phyloP scores from a whole-genome alignment of 179 eudicot species.

The Heliamphora pulchella region DNA sequence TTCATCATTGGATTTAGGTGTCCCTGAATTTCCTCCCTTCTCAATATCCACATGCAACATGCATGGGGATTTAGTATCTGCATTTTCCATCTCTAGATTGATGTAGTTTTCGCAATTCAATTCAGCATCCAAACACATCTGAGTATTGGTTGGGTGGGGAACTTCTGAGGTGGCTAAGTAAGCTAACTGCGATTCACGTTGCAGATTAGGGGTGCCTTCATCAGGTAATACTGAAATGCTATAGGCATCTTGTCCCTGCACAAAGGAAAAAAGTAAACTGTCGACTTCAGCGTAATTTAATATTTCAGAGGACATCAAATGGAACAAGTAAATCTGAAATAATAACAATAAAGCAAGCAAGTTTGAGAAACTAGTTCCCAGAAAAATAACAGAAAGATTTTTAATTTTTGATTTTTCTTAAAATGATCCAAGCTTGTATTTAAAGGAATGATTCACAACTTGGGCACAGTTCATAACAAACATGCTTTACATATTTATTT shows the following conservation, averaged over 20 bases:
- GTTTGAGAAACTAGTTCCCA: neutral
- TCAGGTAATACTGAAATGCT: slow-evolving; percentile 47
- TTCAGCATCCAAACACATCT: slow-evolving; percentile 31
- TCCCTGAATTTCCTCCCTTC: slow-evolving; percentile 41
- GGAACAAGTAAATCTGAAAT: neutral
- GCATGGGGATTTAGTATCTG: slow-evolving; percentile 33
- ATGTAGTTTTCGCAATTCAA: slow-evolving; percentile 33
- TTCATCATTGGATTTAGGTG: slow-evolving; percentile 34
- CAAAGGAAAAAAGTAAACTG: slow-evolving; percentile 2
- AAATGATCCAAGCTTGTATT: neutral
- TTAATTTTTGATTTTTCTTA: too few relatives aligned
- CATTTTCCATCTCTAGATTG: slow-evolving; percentile 31
- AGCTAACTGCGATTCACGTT: slow-evolving; percentile 29
- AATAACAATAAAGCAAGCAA: neutral
- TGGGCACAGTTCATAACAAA: neutral
- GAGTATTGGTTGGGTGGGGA: slow-evolving; percentile 19
- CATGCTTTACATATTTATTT: too few relatives aligned
- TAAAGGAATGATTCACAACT: neutral
- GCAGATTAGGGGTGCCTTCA: slow-evolving; percentile 25
- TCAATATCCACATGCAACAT: slow-evolving; percentile 45
- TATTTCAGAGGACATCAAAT: neutral
- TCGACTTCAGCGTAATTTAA: neutral
- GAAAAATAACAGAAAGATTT: neutral
- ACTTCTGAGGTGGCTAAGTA: slow-evolving; percentile 21
- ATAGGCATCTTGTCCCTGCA: slow-evolving; percentile 55